Evolutionary conservation across 2,329 filamentous ascomycete genomes (phyloP).

Genomic region (Fusarium fujikuroi): DNA sequence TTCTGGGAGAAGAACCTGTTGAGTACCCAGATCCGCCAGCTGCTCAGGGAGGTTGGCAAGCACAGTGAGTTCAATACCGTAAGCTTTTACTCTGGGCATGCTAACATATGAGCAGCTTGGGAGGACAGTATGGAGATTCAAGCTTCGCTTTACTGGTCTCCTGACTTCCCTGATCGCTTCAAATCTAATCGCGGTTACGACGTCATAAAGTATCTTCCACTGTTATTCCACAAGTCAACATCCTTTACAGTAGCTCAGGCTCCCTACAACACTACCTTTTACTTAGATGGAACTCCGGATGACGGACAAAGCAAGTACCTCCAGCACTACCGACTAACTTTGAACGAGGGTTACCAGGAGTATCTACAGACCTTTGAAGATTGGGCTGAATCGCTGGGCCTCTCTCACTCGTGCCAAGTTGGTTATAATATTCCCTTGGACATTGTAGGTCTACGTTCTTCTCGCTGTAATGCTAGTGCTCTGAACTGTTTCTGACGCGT

Average conservation of each 20-base stretch:
- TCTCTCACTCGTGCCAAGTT: rapidly evolving
- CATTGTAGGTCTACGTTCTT: rapidly evolving
- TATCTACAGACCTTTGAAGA: neutral
- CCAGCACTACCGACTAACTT: neutral
- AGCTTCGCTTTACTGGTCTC: neutral
- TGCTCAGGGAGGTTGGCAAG: neutral
- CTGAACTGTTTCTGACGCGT: rapidly evolving
- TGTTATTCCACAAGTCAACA: neutral
- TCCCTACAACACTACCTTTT: neutral
- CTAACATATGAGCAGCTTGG: neutral
- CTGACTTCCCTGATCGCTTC: neutral
- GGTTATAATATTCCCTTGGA: neutral
- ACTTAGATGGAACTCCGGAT: neutral
- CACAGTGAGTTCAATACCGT: neutral
- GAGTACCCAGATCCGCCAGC: rapidly evolving
- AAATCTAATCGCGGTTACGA: neutral
- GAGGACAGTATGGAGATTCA: neutral
- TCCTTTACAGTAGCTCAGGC: rapidly evolving
- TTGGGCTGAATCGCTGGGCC: neutral
- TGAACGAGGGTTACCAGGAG: neutral
- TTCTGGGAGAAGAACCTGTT: neutral
- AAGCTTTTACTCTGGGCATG: rapidly evolving
- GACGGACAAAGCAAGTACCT: neutral
- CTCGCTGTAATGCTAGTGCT: rapidly evolving
- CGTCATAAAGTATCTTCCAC: neutral